Conservation (phyloP, 2,329 filamentous ascomycete species). For the Talaromyces funiculosus region DNA sequence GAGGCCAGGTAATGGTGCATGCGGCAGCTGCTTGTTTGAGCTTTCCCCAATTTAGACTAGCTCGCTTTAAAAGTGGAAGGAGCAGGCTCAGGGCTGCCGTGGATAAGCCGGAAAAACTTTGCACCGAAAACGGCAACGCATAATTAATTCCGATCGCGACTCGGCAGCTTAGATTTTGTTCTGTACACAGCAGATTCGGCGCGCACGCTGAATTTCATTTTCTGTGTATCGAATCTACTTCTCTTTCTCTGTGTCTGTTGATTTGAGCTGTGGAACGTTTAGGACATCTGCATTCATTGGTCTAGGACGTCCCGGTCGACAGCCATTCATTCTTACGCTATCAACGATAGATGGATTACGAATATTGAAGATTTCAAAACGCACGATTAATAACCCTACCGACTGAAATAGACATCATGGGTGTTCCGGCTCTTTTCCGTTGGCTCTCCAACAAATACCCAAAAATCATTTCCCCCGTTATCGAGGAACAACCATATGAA, state of each 20-base stretch:
- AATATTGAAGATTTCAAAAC: background rate
- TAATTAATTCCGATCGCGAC: slow-evolving; percentile 3
- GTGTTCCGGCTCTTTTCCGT: slow-evolving; percentile 90
- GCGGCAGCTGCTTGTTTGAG: slow-evolving; percentile 2
- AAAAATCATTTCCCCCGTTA: slow-evolving; percentile 88
- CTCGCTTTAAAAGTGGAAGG: background rate
- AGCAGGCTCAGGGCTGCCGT: background rate
- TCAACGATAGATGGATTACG: background rate
- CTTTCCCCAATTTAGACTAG: slow-evolving; percentile 5
- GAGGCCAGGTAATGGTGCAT: slow-evolving; percentile 12
- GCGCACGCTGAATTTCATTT: slow-evolving; percentile 1
- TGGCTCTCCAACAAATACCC: slow-evolving; percentile 97
- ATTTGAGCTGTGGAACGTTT: background rate
- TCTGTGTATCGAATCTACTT: background rate
- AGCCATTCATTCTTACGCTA: background rate
- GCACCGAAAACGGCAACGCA: slow-evolving; percentile 6
- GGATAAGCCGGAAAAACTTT: slow-evolving; percentile 12
- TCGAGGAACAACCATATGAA: slow-evolving; percentile 75
- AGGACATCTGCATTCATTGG: background rate
- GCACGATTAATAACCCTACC: background rate
- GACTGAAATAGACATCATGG: slow-evolving; percentile 52
- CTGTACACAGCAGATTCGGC: slow-evolving; percentile 7
- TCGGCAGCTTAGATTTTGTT: background rate
- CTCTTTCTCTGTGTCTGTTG: background rate
- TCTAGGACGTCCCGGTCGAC: background rate